Evolutionary conservation across 352 stramenopile genomes (phyloP).

Genomic region (Pythium periplocum): DNA sequence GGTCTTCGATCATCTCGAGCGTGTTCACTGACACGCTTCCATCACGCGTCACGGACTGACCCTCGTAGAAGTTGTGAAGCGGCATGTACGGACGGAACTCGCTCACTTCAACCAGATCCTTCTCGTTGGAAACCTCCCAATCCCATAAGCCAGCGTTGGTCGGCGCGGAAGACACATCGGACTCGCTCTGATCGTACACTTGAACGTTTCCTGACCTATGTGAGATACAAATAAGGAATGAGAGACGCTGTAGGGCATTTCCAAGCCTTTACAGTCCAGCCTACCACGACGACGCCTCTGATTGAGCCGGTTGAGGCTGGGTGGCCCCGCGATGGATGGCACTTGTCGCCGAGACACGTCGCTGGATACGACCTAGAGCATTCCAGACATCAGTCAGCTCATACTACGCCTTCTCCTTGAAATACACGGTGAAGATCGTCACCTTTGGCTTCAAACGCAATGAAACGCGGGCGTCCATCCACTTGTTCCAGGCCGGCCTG

Average conservation of each 20-base stretch:
- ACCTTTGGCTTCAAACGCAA: constrained; percentile 80
- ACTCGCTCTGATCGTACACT: constrained; percentile 53
- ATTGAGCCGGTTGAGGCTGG: too few species aligned
- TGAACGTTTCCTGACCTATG: constrained; percentile 50
- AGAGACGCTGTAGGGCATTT: not conserved
- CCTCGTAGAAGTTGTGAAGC: constrained; percentile 83
- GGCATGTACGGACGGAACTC: constrained; percentile 75
- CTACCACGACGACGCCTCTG: too few species aligned
- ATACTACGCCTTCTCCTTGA: not conserved
- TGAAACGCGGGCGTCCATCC: constrained; percentile 35
- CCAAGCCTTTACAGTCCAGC: too few species aligned
- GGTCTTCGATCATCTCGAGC: constrained; percentile 56
- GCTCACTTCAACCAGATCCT: constrained; percentile 62
- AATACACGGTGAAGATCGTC: not conserved
- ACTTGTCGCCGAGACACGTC: constrained; percentile 16
- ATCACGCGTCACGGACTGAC: constrained; percentile 33
- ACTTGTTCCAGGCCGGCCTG: constrained; percentile 22
- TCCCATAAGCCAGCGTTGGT: constrained; percentile 34
- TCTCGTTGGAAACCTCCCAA: constrained; percentile 43
- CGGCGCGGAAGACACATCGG: not conserved
- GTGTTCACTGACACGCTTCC: constrained; percentile 51
- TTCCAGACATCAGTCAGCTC: not conserved
- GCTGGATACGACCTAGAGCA: constrained; percentile 32
- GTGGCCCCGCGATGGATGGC: constrained; percentile 14
- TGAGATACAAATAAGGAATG: not conserved